These are phyloP conservation scores for Candida chauliodis DNA, from an alignment of 805 yeast species.

Conservation along the genomic window DNA sequence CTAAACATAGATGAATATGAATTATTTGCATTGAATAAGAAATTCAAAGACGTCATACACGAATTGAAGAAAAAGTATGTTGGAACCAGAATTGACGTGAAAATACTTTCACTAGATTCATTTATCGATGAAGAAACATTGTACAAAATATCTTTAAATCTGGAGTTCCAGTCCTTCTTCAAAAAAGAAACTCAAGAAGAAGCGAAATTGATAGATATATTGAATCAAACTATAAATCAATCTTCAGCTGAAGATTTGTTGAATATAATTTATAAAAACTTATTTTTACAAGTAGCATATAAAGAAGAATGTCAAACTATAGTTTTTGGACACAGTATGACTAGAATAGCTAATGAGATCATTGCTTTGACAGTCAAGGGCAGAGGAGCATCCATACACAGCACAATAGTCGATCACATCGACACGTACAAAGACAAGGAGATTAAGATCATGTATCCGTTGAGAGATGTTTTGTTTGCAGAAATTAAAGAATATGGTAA, in stretches of 20 bases:
- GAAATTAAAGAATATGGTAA: conserved; percentile 60
- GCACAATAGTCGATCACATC: conserved; percentile 44
- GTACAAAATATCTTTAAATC: conserved; percentile 28
- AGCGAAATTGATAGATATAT: conserved; percentile 27
- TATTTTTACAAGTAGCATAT: conserved; percentile 46
- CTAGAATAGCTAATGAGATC: conserved; percentile 76
- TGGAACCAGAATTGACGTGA: conserved; percentile 30
- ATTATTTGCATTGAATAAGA: conserved; percentile 14
- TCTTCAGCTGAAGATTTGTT: conserved; percentile 66
- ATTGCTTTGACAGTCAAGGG: conserved; percentile 81
- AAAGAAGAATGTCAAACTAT: conserved; percentile 50
- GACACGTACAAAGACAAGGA: conserved; percentile 23
- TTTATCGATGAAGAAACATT: conserved; percentile 32
- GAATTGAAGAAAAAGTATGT: conserved; percentile 15
- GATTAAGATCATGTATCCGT: conserved; percentile 59
- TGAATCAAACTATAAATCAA: conserved; percentile 43
- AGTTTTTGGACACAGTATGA: conserved; percentile 76
- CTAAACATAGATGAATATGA: conserved; percentile 44
- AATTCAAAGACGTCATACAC: conserved; percentile 16
- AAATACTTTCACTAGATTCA: conserved; percentile 38
- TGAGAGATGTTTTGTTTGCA: conserved; percentile 67
- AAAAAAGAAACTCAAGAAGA: conserved; percentile 9
- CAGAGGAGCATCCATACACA: conserved; percentile 67
- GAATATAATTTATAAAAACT: conserved; percentile 42
- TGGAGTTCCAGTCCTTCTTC: conserved; percentile 21